Evolutionary conservation across 768 basidiomycete species (phyloP), one percentile per base, ranked within the genome.

Genomic region (Hygrophorus pudorinus): DNA sequence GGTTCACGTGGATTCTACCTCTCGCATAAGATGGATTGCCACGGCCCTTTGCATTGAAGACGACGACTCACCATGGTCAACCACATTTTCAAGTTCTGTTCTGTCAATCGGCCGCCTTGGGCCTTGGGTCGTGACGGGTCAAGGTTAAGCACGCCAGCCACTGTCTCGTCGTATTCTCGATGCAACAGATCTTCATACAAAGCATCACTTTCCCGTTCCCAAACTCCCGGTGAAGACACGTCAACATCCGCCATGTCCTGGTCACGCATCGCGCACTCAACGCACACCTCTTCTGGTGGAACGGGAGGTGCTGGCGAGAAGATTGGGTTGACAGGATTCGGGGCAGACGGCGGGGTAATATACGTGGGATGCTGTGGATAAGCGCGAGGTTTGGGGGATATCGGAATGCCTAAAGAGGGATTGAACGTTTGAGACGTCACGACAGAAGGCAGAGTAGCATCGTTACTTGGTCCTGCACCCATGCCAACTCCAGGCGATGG

Each of bases 211-310:
- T 83, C 83, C 31, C 96, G 73, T 0, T 87, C 89, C 96, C 96
- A 99, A 6, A 85, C 75, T 1, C 91, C 89, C 8, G 81, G 78
- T 21, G 80, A 78, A 2, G 80, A 75, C 16, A 96, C 96, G 59
- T 87, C 76, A 18, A 99, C 90, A 59, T 96, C 93, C 7, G 83
- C 89, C 85, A 99, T 90, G 59, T 99, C 96, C 57, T 94, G 79
- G 62, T 99, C 96, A 27, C 96, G 81, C 93, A 98, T 98, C 46
- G 96, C 85, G 58, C 96, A 99, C 62, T 98, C 96, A 29, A 96
- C 71, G 54, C 94, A 99, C 24, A 97, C 67, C 60, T 98, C 94
- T 53, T 87, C 85, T 51, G 75, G 79, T 8, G 64, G 70, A n/a
- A 68, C 74, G 11, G 67, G 76, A 17, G 70, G 75, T 27, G 62